Percentiles rank a stretch among this genome's conserved stretches.
Conservation (phyloP, 2,329 filamentous ascomycete genomes). For the Elsinoe ampelina region DNA sequence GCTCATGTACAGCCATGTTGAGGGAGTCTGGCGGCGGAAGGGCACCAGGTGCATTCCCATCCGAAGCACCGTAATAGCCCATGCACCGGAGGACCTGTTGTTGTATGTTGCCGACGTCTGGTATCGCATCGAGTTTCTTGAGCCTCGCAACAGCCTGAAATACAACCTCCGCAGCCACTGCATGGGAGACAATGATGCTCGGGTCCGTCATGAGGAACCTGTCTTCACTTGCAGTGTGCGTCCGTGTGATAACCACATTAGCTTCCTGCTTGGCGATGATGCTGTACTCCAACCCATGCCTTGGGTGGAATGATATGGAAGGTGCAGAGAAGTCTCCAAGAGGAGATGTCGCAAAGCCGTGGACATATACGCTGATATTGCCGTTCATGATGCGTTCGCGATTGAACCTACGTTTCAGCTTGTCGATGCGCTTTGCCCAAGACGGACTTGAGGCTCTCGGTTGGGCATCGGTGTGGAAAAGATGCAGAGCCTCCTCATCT, state of each 20-base stretch:
- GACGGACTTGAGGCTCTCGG: not conserved
- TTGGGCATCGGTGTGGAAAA: too few relatives aligned
- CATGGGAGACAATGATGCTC: not conserved
- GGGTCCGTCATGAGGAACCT: not conserved
- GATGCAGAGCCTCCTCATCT: not conserved
- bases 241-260: slow-evolving; percentile 18
- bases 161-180: not conserved
- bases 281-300: slow-evolving; percentile 48
- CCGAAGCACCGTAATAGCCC: not conserved
- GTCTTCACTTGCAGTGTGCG: slow-evolving; percentile 2
- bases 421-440: not conserved
- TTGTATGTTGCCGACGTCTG: not conserved
- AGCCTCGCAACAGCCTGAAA: not conserved
- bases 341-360: slow-evolving; percentile 43
- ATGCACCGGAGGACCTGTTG: not conserved
- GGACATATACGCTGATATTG: slow-evolving; percentile 41
- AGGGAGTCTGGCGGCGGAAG: not conserved
- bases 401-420: slow-evolving; percentile 31
- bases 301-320: slow-evolving; percentile 46
- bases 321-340: slow-evolving; percentile 40
- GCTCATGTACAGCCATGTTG: not conserved
- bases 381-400: slow-evolving; percentile 42
- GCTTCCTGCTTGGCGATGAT: slow-evolving; percentile 36
- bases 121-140: not conserved
- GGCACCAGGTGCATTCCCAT: not conserved